Conservation (phyloP, 257 asterid species). For the Sherardia arvensis region DNA sequence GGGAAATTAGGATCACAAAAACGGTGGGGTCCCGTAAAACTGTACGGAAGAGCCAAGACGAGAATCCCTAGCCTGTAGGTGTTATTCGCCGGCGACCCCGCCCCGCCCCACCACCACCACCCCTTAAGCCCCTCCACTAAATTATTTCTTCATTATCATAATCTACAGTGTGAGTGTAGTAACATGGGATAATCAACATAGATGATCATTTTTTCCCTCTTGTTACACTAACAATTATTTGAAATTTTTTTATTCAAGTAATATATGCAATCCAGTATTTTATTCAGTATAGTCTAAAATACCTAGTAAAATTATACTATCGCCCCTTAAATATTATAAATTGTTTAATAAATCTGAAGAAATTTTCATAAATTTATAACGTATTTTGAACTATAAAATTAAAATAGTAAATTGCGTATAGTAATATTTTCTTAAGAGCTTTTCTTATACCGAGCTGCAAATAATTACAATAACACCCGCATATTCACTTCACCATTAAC, state of each 20-base stretch:
- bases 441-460: background rate
- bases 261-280: too few species aligned
- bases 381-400: too few species aligned
- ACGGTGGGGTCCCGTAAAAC: slow-evolving; percentile 2
- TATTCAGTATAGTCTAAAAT: too few species aligned
- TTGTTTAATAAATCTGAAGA: too few species aligned
- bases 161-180: background rate
- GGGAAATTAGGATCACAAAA: background rate
- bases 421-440: too few species aligned
- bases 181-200: background rate
- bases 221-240: too few species aligned
- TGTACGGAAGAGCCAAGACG: slow-evolving; percentile 15
- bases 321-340: too few species aligned
- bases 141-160: slow-evolving; percentile 6
- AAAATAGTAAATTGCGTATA: too few species aligned
- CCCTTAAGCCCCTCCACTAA: background rate
- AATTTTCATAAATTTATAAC: too few species aligned
- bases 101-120: background rate
- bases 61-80: slow-evolving; percentile 12
- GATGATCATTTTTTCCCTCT: background rate
- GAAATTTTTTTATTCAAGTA: too few species aligned
- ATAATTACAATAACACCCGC: background rate
- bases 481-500: background rate
- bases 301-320: too few species aligned
- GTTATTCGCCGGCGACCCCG: slow-evolving; percentile 31